Conservation (phyloP, 495 filamentous ascomycete genomes). For the Aspergillus campestris region DNA sequence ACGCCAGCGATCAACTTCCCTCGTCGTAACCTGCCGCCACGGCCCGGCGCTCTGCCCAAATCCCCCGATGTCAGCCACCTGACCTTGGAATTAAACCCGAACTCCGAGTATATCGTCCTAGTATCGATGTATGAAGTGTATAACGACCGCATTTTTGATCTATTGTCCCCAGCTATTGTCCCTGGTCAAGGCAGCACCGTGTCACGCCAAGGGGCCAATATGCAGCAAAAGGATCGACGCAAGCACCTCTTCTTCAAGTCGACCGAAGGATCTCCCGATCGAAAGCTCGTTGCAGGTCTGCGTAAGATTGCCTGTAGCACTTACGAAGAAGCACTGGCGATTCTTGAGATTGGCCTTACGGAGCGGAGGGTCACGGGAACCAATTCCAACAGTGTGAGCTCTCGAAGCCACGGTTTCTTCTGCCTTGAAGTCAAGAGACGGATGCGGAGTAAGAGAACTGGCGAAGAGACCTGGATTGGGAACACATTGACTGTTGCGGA, state of each 20-base stretch:
- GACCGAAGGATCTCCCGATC: conserved; percentile 73
- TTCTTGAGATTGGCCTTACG: conserved; percentile 81
- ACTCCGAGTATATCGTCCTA: conserved; percentile 78
- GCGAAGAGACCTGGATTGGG: conserved; percentile 60
- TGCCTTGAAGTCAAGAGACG: conserved; percentile 90
- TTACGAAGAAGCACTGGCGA: conserved; percentile 79
- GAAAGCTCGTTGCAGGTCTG: conserved; percentile 86
- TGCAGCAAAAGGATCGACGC: conserved; percentile 56
- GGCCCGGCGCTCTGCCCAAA: conserved; percentile 57
- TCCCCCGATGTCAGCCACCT: conserved; percentile 68
- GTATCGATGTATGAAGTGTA: conserved; percentile 99
- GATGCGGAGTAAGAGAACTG: conserved; percentile 38
- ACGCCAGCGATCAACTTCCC: conserved; percentile 41
- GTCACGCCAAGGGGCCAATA: conserved; percentile 29
- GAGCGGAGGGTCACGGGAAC: conserved; percentile 87
- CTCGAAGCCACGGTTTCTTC: conserved; percentile 93
- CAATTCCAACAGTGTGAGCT: conserved; percentile 79
- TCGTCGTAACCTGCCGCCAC: conserved; percentile 49
- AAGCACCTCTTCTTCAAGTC: conserved; percentile 78
- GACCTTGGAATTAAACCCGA: conserved; percentile 54
- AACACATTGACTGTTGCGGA: conserved; percentile 86
- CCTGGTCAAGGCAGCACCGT: conserved; percentile 30
- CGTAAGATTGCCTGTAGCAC: conserved; percentile 82
- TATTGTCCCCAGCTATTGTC: conserved; percentile 53
- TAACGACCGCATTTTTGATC: conserved; percentile 95